Evolutionary conservation across 1,139 yeast genomes (phyloP).

Genomic region (Taiozyma onychis): DNA sequence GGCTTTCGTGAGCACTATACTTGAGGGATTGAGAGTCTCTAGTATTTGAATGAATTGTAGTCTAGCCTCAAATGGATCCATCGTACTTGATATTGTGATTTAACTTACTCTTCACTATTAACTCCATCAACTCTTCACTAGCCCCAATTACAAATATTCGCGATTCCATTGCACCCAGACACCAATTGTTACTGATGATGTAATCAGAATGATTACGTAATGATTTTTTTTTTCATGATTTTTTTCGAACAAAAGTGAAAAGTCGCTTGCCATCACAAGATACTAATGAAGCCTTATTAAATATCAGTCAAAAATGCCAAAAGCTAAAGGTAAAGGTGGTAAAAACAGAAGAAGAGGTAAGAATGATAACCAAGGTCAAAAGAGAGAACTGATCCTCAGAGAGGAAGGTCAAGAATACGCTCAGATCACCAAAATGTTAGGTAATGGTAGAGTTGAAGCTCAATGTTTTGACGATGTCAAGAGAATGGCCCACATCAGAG

Average conservation of each 20-base stretch:
- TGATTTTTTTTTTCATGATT: background rate
- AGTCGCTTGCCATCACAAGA: background rate
- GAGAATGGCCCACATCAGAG: constrained; percentile 97
- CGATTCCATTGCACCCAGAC: background rate
- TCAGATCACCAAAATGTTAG: constrained; percentile 96
- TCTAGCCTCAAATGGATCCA: constrained; percentile 81
- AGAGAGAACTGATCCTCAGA: constrained; percentile 86
- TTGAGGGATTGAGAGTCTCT: constrained; percentile 56
- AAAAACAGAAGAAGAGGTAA: constrained; percentile 97
- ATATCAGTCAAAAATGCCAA: constrained; percentile 36
- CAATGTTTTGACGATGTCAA: constrained; percentile 89
- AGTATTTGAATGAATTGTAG: constrained; percentile 61
- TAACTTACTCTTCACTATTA: background rate
- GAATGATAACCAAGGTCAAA: constrained; percentile 86
- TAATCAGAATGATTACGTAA: background rate
- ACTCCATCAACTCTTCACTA: background rate
- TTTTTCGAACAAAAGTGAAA: background rate
- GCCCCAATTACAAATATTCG: background rate
- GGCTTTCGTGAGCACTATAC: constrained; percentile 47
- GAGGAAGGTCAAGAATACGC: constrained; percentile 99
- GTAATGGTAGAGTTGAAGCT: constrained; percentile 96
- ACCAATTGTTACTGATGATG: background rate
- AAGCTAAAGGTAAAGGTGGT: constrained; percentile 52
- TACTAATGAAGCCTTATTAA: background rate
- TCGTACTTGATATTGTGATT: background rate